Conservation (phyloP, 768 basidiomycete species). For the Tylopilus vinaceipallidus region DNA sequence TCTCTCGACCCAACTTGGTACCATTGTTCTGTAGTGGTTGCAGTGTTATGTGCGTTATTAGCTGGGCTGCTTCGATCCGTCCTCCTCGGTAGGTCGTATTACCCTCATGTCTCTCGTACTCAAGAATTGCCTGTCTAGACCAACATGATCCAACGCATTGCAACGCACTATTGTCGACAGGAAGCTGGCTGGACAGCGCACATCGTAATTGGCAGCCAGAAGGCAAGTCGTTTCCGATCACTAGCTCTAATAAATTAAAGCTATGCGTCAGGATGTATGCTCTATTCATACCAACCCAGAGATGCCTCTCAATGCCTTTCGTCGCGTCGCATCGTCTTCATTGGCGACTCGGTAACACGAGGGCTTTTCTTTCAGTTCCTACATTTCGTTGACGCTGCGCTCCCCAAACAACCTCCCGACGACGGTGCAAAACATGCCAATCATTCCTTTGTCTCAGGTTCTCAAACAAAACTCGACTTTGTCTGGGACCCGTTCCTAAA, state of each 20-base stretch:
- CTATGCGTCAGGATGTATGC: conserved; percentile 67
- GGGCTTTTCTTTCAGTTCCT: conserved; percentile 76
- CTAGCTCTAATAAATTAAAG: conserved; percentile 5
- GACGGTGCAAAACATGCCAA: conserved; percentile 71
- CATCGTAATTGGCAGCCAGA: conserved; percentile 85
- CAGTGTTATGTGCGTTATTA: conserved; percentile 39
- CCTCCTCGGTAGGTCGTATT: conserved; percentile 41
- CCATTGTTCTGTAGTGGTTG: conserved; percentile 44
- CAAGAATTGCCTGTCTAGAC: conserved; percentile 42
- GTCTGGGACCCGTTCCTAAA: conserved; percentile 91
- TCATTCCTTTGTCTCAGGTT: conserved; percentile 45
- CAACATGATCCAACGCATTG: conserved; percentile 73
- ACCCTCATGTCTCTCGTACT: conserved; percentile 4
- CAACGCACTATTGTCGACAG: conserved; percentile 62
- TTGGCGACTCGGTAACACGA: conserved; percentile 84
- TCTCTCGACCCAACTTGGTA: conserved; percentile 48
- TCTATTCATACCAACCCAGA: conserved; percentile 56
- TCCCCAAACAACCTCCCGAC: conserved; percentile 51
- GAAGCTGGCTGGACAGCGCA: conserved; percentile 72
- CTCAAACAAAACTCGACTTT: conserved; percentile 55
- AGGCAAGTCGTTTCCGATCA: conserved; percentile 42
- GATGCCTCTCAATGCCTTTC: conserved; percentile 56
- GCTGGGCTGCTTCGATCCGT: conserved; percentile 43
- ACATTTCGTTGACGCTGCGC: conserved; percentile 53
- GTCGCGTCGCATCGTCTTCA: conserved; percentile 65